Evolutionary conservation across 1,139 yeast species (phyloP).

Genomic region (Zygosaccharomyces sapae): DNA sequence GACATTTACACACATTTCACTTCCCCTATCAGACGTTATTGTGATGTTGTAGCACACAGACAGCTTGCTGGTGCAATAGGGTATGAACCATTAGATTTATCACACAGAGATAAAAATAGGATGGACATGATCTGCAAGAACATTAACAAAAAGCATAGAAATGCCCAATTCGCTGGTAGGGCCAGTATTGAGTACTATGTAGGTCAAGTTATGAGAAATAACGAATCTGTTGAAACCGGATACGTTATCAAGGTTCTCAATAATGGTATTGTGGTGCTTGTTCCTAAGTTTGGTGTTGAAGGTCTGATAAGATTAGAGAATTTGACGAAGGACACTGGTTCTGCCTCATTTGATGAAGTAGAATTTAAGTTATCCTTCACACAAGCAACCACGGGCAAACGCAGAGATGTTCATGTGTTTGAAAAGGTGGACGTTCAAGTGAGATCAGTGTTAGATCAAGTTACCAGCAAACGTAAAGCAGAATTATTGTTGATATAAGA

Average conservation of each 20-base stretch:
- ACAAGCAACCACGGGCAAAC: constrained; percentile 42
- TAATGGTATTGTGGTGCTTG: constrained; percentile 91
- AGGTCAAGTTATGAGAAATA: constrained; percentile 93
- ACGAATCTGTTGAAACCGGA: constrained; percentile 75
- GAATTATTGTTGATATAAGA: constrained; percentile 55
- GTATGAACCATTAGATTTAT: constrained; percentile 75
- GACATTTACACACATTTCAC: constrained; percentile 98
- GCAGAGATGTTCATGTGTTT: constrained; percentile 63
- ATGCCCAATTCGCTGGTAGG: constrained; percentile 98
- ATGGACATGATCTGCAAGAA: constrained; percentile 88
- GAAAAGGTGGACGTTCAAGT: constrained; percentile 83
- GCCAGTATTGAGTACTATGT: constrained; percentile 97
- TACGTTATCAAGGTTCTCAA: constrained; percentile 88
- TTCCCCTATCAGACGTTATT: constrained; percentile 95
- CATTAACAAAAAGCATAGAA: constrained; percentile 90
- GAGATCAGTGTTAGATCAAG: constrained; percentile 75
- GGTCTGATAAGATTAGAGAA: constrained; percentile 81
- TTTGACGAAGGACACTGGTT: constrained; percentile 57
- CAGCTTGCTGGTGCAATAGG: constrained; percentile 97
- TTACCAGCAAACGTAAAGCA: constrained; percentile 90
- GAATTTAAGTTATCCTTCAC: constrained; percentile 62
- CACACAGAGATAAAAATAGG: constrained; percentile 82
- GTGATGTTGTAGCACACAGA: constrained; percentile 96
- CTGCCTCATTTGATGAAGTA: constrained; percentile 74
- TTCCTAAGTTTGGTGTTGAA: constrained; percentile 97